Evolutionary conservation across 176 grass and related monocot species (phyloP).

Genomic region (Bonia amplexicaulis): DNA sequence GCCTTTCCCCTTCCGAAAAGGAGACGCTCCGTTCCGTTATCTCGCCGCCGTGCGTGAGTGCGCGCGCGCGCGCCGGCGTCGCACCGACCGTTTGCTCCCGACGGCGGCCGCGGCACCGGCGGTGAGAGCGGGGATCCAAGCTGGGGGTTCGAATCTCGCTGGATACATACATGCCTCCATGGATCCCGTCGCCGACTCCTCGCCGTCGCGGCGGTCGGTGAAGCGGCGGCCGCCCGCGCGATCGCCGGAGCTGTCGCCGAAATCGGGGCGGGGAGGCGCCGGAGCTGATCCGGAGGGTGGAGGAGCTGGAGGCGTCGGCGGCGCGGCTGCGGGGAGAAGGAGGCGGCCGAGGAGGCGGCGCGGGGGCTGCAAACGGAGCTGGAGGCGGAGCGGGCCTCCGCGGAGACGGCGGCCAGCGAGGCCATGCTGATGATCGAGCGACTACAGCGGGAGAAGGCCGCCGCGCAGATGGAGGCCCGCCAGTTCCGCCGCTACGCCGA

Average conservation of each 20-base stretch:
- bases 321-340: conserved; percentile 43
- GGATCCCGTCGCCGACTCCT: conserved; percentile 24
- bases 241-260: conserved; percentile 43
- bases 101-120: not conserved
- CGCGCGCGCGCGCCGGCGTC: not conserved
- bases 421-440: conserved; percentile 90
- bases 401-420: conserved; percentile 66
- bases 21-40: not conserved
- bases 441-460: conserved; percentile 80
- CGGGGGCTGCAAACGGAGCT: conserved; percentile 45
- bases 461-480: conserved; percentile 76
- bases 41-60: not conserved
- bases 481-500: conserved; percentile 73
- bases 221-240: conserved; percentile 22
- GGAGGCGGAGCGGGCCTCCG: conserved; percentile 65
- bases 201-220: conserved; percentile 36
- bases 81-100: not conserved
- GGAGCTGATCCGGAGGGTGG: conserved; percentile 39
- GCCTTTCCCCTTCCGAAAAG: conserved; percentile 4
- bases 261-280: not conserved
- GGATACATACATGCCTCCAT: conserved; percentile 42
- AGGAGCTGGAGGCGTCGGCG: conserved; percentile 33
- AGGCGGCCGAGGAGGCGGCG: conserved; percentile 42
- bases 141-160: not conserved
- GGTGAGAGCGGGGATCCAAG: not conserved